Evolutionary conservation across 1,139 yeast species (phyloP).

Genomic region (Geotrichum macrosporum): DNA sequence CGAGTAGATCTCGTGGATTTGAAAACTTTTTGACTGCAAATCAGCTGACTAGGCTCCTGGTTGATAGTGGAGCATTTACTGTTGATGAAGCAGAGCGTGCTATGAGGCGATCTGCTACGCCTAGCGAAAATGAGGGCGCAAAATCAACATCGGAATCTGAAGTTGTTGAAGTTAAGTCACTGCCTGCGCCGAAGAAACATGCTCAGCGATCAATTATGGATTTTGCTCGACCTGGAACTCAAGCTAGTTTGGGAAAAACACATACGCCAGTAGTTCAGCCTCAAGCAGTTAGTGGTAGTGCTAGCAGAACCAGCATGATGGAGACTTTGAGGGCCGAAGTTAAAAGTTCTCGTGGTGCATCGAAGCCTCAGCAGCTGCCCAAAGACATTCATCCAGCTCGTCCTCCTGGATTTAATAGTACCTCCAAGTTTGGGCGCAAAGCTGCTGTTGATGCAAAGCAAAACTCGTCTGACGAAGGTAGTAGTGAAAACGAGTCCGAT

Average conservation of each 20-base stretch:
- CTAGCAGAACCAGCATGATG: slow-evolving; percentile 29
- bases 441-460: slow-evolving; percentile 17
- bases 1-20: slow-evolving; percentile 26
- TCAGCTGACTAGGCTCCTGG: slow-evolving; percentile 27
- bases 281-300: slow-evolving; percentile 19
- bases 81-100: slow-evolving; percentile 24
- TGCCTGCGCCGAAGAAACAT: not conserved
- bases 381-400: slow-evolving; percentile 58
- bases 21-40: slow-evolving; percentile 29
- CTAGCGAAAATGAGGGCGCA: slow-evolving; percentile 4
- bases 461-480: slow-evolving; percentile 29
- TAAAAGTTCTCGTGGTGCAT: slow-evolving; percentile 19
- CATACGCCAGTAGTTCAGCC: slow-evolving; percentile 21
- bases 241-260: slow-evolving; percentile 21
- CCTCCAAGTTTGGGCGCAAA: slow-evolving; percentile 24
- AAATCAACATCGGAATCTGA: slow-evolving; percentile 11
- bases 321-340: slow-evolving; percentile 31
- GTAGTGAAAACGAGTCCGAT: slow-evolving; percentile 31
- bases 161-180: not conserved
- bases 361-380: slow-evolving; percentile 27
- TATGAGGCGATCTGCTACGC: slow-evolving; percentile 19
- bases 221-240: slow-evolving; percentile 24
- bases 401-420: slow-evolving; percentile 72
- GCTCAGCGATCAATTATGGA: slow-evolving; percentile 27
- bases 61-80: slow-evolving; percentile 27